phyloP scores from a whole-genome alignment of 371 early-diverging fungal species.

The Capillidium heterosporum region DNA sequence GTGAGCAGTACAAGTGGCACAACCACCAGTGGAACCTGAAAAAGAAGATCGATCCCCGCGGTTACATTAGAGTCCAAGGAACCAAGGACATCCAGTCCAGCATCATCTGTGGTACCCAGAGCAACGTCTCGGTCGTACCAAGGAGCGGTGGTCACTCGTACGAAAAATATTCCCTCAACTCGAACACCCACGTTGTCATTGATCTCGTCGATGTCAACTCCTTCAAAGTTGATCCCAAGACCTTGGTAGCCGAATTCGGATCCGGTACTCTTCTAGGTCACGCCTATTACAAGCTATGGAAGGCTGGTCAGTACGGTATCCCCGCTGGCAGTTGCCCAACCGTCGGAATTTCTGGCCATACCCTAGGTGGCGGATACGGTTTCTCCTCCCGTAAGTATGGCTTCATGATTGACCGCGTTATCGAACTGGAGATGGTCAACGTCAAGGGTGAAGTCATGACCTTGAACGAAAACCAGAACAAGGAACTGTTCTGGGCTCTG shows the following conservation, averaged over 20 bases:
- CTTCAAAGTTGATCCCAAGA: slow-evolving; percentile 6
- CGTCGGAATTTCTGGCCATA: slow-evolving; percentile 18
- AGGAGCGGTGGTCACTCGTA: slow-evolving; percentile 29
- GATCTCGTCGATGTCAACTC: slow-evolving; percentile 13
- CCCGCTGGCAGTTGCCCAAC: slow-evolving; percentile 19
- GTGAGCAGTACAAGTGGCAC: too few relatives aligned
- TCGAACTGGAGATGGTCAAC: slow-evolving; percentile 21
- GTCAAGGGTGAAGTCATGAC: slow-evolving; percentile 23
- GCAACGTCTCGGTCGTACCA: slow-evolving; percentile 12
- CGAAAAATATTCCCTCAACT: slow-evolving; percentile 15
- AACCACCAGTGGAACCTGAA: neutral
- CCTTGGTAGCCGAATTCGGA: slow-evolving; percentile 11
- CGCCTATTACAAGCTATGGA: slow-evolving; percentile 14
- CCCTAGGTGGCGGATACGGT: slow-evolving; percentile 23
- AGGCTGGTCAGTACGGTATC: slow-evolving; percentile 12
- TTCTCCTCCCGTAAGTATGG: slow-evolving; percentile 19
- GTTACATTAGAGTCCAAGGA: neutral
- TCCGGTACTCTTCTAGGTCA: slow-evolving; percentile 17
- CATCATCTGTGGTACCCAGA: slow-evolving; percentile 15
- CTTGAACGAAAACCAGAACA: slow-evolving; percentile 17
- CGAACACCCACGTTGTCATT: slow-evolving; percentile 16
- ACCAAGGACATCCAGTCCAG: slow-evolving; percentile 12
- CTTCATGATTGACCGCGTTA: slow-evolving; percentile 23
- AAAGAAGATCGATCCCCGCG: neutral
- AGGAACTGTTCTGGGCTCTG: slow-evolving; percentile 34